Evolutionary conservation across 1,139 yeast species (phyloP).

Genomic region (Hanseniaspora sp.): DNA sequence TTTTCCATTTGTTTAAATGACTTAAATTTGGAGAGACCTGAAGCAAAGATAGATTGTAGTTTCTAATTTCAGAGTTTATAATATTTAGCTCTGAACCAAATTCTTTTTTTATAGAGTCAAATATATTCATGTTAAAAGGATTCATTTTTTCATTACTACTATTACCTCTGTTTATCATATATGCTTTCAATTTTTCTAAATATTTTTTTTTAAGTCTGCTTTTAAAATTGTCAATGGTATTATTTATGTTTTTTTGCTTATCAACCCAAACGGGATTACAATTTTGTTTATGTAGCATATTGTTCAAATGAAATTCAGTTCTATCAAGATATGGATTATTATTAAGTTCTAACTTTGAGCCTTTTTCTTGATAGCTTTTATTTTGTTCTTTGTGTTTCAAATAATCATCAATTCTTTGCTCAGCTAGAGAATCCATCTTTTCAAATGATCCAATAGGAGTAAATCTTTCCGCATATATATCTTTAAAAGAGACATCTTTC

Average conservation of each 20-base stretch:
- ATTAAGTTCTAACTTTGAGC: conserved; percentile 44
- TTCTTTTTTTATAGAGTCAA: conserved; percentile 3
- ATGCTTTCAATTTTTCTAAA: conserved; percentile 32
- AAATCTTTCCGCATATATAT: conserved; percentile 52
- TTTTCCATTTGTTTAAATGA: conserved; percentile 1
- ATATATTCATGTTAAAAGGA: conserved; percentile 16
- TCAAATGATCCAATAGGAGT: conserved; percentile 39
- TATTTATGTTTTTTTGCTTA: conserved; percentile 50
- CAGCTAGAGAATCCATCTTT: conserved; percentile 54
- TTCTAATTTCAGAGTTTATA: not conserved
- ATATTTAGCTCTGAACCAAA: not conserved
- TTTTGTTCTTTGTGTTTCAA: conserved; percentile 48
- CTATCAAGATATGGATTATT: conserved; percentile 41
- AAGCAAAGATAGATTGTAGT: conserved; percentile 2
- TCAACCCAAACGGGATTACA: conserved; percentile 85
- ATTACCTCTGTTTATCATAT: not conserved
- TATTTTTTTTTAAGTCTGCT: conserved; percentile 26
- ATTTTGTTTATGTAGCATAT: conserved; percentile 64
- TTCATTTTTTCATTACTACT: not conserved
- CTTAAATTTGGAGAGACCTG: not conserved
- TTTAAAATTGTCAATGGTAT: conserved; percentile 40
- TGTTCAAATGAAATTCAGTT: conserved; percentile 57
- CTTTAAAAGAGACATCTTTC: conserved; percentile 35
- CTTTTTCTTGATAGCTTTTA: conserved; percentile 46
- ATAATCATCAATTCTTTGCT: conserved; percentile 62